Evolutionary conservation across 495 filamentous ascomycete genomes (phyloP), one percentile per base, ranked within the genome.

Genomic region (Hyaloscypha bicolor): DNA sequence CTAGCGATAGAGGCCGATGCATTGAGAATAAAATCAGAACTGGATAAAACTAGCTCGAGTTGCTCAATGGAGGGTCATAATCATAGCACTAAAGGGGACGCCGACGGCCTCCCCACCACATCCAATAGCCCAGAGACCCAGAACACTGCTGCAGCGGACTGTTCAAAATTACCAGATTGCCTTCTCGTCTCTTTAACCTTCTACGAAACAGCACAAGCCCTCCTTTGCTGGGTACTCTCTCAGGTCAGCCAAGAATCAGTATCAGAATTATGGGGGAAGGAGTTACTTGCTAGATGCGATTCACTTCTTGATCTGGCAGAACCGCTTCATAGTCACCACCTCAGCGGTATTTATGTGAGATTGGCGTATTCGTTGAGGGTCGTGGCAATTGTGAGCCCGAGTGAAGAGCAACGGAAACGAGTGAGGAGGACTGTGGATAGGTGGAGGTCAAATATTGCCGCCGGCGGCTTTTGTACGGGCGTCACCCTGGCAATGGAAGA

Each of bases 181-280:
- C 14, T 16, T 30, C 12, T 58, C n/a, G 30, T 58, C 9, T 25
- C 55, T 19, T 30, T 21, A 9, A 58, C 55, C 8, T 58, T 58
- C 55, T 58, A 58, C 29, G 21, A 58, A 9, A 58, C 55, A 16
- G 55, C 55, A 32, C 55, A 58, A 32, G 14, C 30, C 6, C 29
- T 58, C 6, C 55, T 58, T 11, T 11, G 21, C 21, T 58, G 21
- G 12, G 30, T 58, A 9, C 55, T 58, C 55, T 58, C 55, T 6
- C 55, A 58, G 5, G 21, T 58, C 55, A 53, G 19, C 51, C 51
- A 53, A 21, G 51, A n/a, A 21, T 16, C 19, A 21, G 19, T 8
- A 8, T 6, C 51, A 29, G 5, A 16, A 21, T 8, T 53, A n/a
- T 53, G 19, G 51, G 51, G 16, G 6, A 53, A 6, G 9, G 51